Conservation (phyloP, 441 rosid species). For the Adansonia madagascariensis region DNA sequence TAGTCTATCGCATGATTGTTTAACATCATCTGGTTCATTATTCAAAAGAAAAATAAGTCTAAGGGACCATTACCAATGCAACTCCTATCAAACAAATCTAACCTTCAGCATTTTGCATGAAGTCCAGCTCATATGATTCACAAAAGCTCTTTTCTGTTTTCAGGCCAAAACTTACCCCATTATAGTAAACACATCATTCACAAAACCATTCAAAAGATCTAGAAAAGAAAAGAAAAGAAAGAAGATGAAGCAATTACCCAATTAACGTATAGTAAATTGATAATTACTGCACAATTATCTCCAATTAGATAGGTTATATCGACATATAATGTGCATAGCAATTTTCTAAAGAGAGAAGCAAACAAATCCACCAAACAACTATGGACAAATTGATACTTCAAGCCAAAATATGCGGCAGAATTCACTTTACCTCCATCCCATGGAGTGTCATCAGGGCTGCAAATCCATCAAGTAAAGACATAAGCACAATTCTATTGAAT, state of each 20-base stretch:
- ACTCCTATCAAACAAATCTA: not conserved
- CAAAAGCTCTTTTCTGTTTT: not conserved
- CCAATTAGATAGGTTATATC: not conserved
- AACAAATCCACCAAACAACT: conserved; percentile 17
- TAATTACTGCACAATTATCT: not conserved
- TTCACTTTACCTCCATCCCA: conserved; percentile 69
- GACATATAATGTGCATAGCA: not conserved
- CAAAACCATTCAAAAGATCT: not conserved
- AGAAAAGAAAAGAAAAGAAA: not conserved
- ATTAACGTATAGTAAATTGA: not conserved
- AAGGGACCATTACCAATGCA: not conserved
- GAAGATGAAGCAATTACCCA: not conserved
- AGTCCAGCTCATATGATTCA: not conserved
- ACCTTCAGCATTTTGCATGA: conserved; percentile 5
- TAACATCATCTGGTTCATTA: not conserved
- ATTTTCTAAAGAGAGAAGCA: not conserved
- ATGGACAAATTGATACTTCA: not conserved
- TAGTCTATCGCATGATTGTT: not conserved
- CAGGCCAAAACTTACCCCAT: not conserved
- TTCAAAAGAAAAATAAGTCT: not conserved
- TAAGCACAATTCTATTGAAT: conserved; percentile 19
- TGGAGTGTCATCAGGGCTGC: conserved; percentile 74
- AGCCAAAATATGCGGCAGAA: not conserved
- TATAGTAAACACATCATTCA: not conserved
- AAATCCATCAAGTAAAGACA: conserved; percentile 33